Percentiles rank a stretch among this genome's conserved stretches.
Conservation (phyloP, 2,329 filamentous ascomycete species). For the Claviceps sp. region DNA sequence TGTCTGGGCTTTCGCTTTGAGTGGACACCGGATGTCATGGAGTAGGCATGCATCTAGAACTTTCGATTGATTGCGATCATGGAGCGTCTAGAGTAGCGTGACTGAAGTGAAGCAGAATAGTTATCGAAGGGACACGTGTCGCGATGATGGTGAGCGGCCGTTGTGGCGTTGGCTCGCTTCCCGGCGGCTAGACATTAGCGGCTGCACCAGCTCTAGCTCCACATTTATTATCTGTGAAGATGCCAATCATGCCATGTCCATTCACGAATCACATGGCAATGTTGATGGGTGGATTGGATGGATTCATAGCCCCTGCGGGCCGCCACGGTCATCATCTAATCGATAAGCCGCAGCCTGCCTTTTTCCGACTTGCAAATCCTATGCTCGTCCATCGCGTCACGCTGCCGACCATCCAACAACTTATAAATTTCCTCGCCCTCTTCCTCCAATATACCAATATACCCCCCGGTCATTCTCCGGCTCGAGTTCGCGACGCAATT, state of each 20-base stretch:
- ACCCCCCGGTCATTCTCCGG: no score
- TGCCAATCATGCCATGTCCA: not conserved
- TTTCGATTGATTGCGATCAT: not conserved
- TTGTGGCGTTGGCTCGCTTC: not conserved
- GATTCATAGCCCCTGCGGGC: not conserved
- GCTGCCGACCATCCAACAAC: not conserved
- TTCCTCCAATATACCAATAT: not conserved
- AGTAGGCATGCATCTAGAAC: no score
- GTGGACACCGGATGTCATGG: no score
- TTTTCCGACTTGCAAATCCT: not conserved
- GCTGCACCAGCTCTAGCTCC: not conserved
- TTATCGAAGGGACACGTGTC: not conserved
- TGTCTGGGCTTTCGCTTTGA: no score
- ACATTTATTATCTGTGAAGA: not conserved
- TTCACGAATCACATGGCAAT: no score
- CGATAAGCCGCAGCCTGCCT: not conserved
- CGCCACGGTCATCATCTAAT: conserved; percentile 2
- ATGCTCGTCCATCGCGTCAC: not conserved
- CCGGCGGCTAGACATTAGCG: not conserved
- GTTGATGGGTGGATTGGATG: not conserved
- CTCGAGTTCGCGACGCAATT: not conserved
- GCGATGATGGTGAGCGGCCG: not conserved
- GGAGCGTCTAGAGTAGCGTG: not conserved
- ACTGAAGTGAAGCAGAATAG: not conserved
- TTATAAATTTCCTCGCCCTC: not conserved